Evolutionary conservation across 2,329 filamentous ascomycete species (phyloP).

Genomic region (Cordyceps tenuipes): DNA sequence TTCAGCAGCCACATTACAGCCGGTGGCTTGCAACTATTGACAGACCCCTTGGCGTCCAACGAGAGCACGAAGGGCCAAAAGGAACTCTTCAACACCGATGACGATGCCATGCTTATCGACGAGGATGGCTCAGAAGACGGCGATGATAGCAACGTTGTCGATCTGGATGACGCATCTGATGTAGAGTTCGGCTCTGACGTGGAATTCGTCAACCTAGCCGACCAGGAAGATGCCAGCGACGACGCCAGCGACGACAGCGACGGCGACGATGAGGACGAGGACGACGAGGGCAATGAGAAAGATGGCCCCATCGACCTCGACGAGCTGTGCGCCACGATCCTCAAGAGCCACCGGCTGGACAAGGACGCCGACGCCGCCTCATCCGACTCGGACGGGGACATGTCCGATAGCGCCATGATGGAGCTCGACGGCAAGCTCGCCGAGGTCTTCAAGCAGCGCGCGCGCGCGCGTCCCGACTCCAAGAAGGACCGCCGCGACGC

Average conservation of each 20-base stretch:
- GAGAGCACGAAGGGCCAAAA: constrained; percentile 79
- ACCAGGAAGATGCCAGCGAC: constrained; percentile 34
- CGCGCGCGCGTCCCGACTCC: constrained; percentile 52
- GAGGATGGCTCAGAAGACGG: constrained; percentile 32
- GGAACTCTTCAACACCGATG: constrained; percentile 69
- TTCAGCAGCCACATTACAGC: constrained; percentile 69
- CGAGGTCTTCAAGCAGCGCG: constrained; percentile 74
- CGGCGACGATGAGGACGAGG: constrained; percentile 35
- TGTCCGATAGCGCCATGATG: constrained; percentile 96
- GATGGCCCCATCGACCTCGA: constrained; percentile 49
- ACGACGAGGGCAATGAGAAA: constrained; percentile 34
- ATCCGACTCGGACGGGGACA: constrained; percentile 62
- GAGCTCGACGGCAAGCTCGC: constrained; percentile 73
- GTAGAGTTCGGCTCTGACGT: constrained; percentile 42
- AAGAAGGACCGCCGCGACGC: constrained; percentile 84
- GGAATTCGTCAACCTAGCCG: constrained; percentile 36
- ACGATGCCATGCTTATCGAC: constrained; percentile 48
- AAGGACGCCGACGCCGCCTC: constrained; percentile 48
- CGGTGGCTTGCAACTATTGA: constrained; percentile 58
- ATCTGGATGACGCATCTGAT: constrained; percentile 32
- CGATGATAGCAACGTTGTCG: constrained; percentile 25
- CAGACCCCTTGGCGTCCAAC: constrained; percentile 64
- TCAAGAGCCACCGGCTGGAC: constrained; percentile 61
- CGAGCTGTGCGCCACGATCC: constrained; percentile 66
- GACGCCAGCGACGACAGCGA: constrained; percentile 40